Evolutionary conservation across 352 stramenopile genomes (phyloP).

Genomic region (Stramenopiles sp.): DNA sequence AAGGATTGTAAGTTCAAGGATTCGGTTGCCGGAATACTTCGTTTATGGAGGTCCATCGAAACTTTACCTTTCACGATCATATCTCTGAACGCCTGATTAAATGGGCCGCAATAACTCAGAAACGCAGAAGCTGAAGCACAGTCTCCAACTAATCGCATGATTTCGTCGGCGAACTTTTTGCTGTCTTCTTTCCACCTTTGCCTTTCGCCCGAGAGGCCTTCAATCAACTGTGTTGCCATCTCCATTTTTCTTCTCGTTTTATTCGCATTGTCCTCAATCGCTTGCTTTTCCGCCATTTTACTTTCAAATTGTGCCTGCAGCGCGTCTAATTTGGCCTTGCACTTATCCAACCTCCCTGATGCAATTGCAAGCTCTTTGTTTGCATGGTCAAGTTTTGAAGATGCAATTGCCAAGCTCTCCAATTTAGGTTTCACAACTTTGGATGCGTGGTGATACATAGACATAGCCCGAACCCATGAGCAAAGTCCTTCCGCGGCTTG

Average conservation of each 20-base stretch:
- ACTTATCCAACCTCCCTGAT: slow-evolving; percentile 69
- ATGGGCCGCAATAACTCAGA: slow-evolving; percentile 89
- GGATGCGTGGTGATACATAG: slow-evolving; percentile 91
- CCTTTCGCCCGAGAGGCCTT: slow-evolving; percentile 79
- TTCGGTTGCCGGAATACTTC: slow-evolving; percentile 71
- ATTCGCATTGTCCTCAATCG: slow-evolving; percentile 85
- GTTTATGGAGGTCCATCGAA: slow-evolving; percentile 65
- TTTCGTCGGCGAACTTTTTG: slow-evolving; percentile 89
- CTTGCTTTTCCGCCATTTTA: slow-evolving; percentile 87
- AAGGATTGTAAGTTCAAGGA: slow-evolving; percentile 91
- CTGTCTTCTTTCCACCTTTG: slow-evolving; percentile 91
- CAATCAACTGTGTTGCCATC: slow-evolving; percentile 85
- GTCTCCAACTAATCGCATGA: slow-evolving; percentile 82
- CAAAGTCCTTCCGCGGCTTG: slow-evolving; percentile 83
- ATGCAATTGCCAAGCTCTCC: slow-evolving; percentile 80
- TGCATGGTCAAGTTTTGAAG: slow-evolving; percentile 86
- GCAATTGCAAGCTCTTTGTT: slow-evolving; percentile 82
- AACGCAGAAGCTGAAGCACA: slow-evolving; percentile 90
- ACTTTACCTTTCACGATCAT: slow-evolving; percentile 75
- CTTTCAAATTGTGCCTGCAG: slow-evolving; percentile 88
- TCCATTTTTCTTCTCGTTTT: slow-evolving; percentile 87
- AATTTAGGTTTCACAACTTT: slow-evolving; percentile 97
- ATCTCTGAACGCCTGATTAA: slow-evolving; percentile 40
- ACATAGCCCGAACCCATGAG: slow-evolving; percentile 92
- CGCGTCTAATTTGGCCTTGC: slow-evolving; percentile 75